Conservation (phyloP, 2,329 filamentous ascomycete genomes). For the Nannizzia gypsea region DNA sequence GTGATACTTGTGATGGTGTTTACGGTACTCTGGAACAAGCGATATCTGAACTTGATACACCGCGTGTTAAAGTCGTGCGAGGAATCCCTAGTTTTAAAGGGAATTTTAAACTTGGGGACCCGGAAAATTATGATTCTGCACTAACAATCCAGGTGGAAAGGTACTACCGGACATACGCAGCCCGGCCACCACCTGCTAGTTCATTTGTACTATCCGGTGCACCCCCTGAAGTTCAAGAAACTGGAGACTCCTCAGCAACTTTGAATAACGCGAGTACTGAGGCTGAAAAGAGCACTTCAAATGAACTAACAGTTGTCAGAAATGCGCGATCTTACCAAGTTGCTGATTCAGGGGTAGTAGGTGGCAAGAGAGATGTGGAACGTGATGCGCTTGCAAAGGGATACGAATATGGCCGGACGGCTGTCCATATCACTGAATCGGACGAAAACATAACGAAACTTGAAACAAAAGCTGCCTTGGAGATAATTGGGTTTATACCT, state of each 20-base stretch:
- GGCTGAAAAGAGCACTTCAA: slow-evolving; percentile 28
- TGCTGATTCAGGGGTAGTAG: slow-evolving; percentile 59
- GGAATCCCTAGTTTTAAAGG: slow-evolving; percentile 73
- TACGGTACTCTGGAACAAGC: slow-evolving; percentile 83
- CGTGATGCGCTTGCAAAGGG: slow-evolving; percentile 81
- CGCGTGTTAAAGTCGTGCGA: slow-evolving; percentile 61
- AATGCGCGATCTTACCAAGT: slow-evolving; percentile 71
- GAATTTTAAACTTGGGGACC: slow-evolving; percentile 65
- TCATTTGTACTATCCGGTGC: slow-evolving; percentile 53
- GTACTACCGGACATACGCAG: slow-evolving; percentile 75
- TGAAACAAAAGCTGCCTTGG: slow-evolving; percentile 61
- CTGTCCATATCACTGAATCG: slow-evolving; percentile 74
- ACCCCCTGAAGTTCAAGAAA: slow-evolving; percentile 35
- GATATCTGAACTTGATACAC: slow-evolving; percentile 64
- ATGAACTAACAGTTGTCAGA: slow-evolving; percentile 56
- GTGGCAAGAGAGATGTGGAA: slow-evolving; percentile 70
- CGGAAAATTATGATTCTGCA: slow-evolving; percentile 58
- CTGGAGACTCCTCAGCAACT: slow-evolving; percentile 43
- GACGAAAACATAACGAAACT: slow-evolving; percentile 84
- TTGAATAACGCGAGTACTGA: slow-evolving; percentile 25
- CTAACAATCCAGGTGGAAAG: slow-evolving; percentile 78
- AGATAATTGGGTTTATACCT: slow-evolving; percentile 77
- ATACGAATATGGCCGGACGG: slow-evolving; percentile 85
- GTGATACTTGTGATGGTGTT: slow-evolving; percentile 56
- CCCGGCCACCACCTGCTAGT: slow-evolving; percentile 62